These are phyloP conservation scores for Hypoxylon cercidicola DNA, from an alignment of 495 filamentous ascomycete genomes.

Conservation along the genomic window DNA sequence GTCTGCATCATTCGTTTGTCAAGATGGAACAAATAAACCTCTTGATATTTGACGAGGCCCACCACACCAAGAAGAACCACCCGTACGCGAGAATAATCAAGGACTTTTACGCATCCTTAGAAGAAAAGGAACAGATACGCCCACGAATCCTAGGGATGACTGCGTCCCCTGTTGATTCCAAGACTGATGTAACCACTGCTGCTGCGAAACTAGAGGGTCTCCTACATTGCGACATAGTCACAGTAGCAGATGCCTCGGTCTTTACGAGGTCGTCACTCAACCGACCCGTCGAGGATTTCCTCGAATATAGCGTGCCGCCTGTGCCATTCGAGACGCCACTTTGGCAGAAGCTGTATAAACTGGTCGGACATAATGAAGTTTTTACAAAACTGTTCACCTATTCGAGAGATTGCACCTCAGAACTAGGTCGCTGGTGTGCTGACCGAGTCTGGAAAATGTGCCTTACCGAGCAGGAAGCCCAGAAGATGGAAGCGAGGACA, in stretches of 20 bases:
- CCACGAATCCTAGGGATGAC: slow-evolving; percentile 98
- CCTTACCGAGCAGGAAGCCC: slow-evolving; percentile 71
- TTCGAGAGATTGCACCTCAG: slow-evolving; percentile 66
- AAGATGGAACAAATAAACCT: slow-evolving; percentile 88
- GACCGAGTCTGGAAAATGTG: slow-evolving; percentile 81
- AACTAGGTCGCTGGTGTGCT: slow-evolving; percentile 88
- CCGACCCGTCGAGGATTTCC: slow-evolving; percentile 48
- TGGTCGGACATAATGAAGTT: slow-evolving; percentile 65
- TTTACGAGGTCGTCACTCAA: slow-evolving; percentile 61
- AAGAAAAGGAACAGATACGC: slow-evolving; percentile 52
- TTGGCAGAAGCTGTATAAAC: slow-evolving; percentile 62
- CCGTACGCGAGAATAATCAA: slow-evolving; percentile 92
- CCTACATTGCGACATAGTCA: slow-evolving; percentile 84
- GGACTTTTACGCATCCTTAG: slow-evolving; percentile 73
- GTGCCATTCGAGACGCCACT: slow-evolving; percentile 71
- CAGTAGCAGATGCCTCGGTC: slow-evolving; percentile 72
- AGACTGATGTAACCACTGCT: slow-evolving; percentile 73
- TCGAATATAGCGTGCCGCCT: slow-evolving; percentile 64
- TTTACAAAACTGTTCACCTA: slow-evolving; percentile 70
- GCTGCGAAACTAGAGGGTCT: slow-evolving; percentile 82
- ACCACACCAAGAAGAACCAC: slow-evolving; percentile 96
- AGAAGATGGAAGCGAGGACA: slow-evolving; percentile 68
- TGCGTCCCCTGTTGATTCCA: slow-evolving; percentile 92
- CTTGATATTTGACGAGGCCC: slow-evolving; percentile 94
- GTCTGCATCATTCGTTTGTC: slow-evolving; percentile 83